Evolutionary conservation across 257 asterid genomes (phyloP).

Genomic region (Linderniella brevidens): DNA sequence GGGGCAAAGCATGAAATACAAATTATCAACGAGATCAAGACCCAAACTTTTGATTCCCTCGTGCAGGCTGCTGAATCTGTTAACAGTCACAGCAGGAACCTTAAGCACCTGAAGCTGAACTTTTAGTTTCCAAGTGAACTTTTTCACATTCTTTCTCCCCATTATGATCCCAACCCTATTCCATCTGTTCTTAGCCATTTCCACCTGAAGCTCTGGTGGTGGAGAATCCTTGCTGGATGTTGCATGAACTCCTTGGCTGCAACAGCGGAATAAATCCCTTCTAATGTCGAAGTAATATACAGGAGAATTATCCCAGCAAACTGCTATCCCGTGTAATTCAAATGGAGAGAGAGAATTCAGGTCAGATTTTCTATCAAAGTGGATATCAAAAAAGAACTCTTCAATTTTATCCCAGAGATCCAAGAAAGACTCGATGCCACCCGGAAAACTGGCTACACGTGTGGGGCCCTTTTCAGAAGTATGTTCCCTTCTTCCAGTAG

Average conservation of each 20-base stretch:
- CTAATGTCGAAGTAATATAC: conserved; percentile 76
- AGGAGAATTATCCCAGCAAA: conserved; percentile 85
- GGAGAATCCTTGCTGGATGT: conserved; percentile 21
- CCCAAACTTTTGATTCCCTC: conserved; percentile 47
- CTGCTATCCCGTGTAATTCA: conserved; percentile 79
- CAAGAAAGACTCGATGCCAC: conserved; percentile 77
- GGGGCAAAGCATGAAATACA: conserved; percentile 42
- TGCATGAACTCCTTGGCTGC: conserved; percentile 20
- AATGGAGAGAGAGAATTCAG: conserved; percentile 43
- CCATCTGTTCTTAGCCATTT: conserved; percentile 70
- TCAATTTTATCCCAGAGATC: conserved; percentile 47
- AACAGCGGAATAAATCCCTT: conserved; percentile 50
- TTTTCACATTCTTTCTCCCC: conserved; percentile 46
- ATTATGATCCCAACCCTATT: conserved; percentile 43
- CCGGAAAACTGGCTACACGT: conserved; percentile 49
- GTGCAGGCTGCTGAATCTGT: conserved; percentile 34
- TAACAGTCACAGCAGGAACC: conserved; percentile 59
- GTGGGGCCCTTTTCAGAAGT: conserved; percentile 50
- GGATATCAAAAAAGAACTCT: conserved; percentile 71
- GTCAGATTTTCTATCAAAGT: conserved; percentile 59
- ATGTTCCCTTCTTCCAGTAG: conserved; percentile 5
- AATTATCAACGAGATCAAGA: conserved; percentile 49
- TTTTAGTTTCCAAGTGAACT: conserved; percentile 77
- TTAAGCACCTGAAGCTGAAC: conserved; percentile 79
- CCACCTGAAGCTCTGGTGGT: conserved; percentile 35